Base-by-base conservation (phyloP, 2,329 filamentous ascomycete genomes). In the Exutisphaerella laricina region DNA sequence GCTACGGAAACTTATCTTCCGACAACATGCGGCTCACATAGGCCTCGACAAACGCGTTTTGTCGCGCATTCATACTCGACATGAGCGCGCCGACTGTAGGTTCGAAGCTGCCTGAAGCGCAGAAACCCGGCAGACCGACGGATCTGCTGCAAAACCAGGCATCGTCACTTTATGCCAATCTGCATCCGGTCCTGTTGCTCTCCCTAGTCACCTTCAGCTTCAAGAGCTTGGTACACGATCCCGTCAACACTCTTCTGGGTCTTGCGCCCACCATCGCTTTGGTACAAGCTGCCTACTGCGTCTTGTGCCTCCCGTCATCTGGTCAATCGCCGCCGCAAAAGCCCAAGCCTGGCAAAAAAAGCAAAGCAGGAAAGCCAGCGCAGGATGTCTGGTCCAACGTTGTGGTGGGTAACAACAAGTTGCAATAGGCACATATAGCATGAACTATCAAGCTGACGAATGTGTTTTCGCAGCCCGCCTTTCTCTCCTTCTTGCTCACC, bases 161-260 rank as follows among this genome's bases (percentile, higher is more conserved):
- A 16, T 54, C 62, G 2, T 53, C 48, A 36, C 48, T 63, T 32
- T 75, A 84, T 58, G 78, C 82, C 9, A 74, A 86, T 57, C 64
- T 79, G 14, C 85, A 94, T 54, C 82, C 85, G 0, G 65, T 75
- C 18, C 65, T 88, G 8, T 71, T 94, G 21, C 72, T 86, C 21
- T 74, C 73, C 7, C 66, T 84, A 25, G 81, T 84, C 59, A 72
- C 75, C 33, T 59, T 77, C 50, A 76, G 76, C 28, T 90, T 94
- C 65, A 62, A 68, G 25, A 67, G 73, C 13, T 71, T 94, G 18
- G 84, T 94, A 20, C 70, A 73, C 12, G 77, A 89, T 51, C 86
- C 88, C 0, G 75, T 83, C 2, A 66, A 73, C 12, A 75, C 82
- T 5, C 73, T 94, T 26, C 64, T 75, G 10, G 72, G 62, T 21